Conservation (phyloP, 2,329 filamentous ascomycete species). For the Xylariales sp. region DNA sequence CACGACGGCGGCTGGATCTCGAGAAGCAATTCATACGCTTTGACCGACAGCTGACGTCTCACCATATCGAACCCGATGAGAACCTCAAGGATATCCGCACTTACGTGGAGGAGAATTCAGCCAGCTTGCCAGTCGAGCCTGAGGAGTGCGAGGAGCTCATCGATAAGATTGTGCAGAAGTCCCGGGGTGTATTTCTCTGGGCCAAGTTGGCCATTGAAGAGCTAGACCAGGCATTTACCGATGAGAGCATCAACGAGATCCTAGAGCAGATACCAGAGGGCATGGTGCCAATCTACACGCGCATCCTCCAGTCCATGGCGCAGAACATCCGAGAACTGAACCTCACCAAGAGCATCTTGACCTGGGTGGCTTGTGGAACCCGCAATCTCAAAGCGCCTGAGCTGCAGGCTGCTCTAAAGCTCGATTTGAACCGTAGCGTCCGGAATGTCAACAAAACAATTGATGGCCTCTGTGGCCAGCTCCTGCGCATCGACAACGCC, state of each 20-base stretch:
- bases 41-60: not conserved
- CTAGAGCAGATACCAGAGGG: conserved; percentile 16
- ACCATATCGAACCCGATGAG: not conserved
- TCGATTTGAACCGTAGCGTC: conserved; percentile 7
- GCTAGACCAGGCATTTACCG: conserved; percentile 14
- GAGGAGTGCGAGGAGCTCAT: conserved; percentile 8
- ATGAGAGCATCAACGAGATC: conserved; percentile 16
- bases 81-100: conserved; percentile 14
- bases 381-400: not conserved
- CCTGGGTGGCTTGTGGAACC: conserved; percentile 8
- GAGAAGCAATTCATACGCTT: not conserved
- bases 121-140: conserved; percentile 2
- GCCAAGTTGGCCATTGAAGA: conserved; percentile 15
- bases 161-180: conserved; percentile 15
- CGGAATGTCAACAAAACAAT: not conserved
- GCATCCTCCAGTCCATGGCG: conserved; percentile 13
- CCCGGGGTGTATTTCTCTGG: conserved; percentile 20
- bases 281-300: conserved; percentile 17
- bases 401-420: conserved; percentile 3
- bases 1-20: conserved; percentile 9
- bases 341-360: conserved; percentile 8
- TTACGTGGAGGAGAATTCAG: conserved; percentile 10
- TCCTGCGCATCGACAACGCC: conserved; percentile 4
- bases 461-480: conserved; percentile 4
- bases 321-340: conserved; percentile 10